Conservation (phyloP, 2,329 filamentous ascomycete species). For the Diaporthe nobilis region DNA sequence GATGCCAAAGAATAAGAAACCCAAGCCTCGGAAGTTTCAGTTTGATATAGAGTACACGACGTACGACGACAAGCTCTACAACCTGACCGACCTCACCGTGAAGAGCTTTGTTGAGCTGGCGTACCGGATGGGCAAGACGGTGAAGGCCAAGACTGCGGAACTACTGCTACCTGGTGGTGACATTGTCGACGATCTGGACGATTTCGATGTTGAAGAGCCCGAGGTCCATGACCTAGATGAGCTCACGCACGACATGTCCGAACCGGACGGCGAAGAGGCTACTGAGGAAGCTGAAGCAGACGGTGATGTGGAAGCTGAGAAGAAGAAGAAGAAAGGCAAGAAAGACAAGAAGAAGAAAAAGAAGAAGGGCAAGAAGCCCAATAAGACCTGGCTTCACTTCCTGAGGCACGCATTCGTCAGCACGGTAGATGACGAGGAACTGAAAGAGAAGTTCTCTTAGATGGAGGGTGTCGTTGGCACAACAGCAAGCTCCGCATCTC, state of each 20-base stretch:
- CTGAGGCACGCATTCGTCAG: conserved; percentile 84
- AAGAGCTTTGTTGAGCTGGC: conserved; percentile 85
- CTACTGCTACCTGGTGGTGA: conserved; percentile 30
- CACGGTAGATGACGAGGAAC: conserved; percentile 75
- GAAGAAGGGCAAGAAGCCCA: conserved; percentile 68
- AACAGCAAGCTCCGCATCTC: neutral
- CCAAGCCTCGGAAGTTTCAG: conserved; percentile 74
- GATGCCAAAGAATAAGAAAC: conserved; percentile 65
- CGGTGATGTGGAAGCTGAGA: conserved; percentile 48
- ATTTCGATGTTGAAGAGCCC: conserved; percentile 38
- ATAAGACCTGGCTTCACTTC: conserved; percentile 84
- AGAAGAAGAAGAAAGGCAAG: conserved; percentile 57
- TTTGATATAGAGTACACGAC: conserved; percentile 93
- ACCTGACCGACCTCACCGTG: conserved; percentile 86
- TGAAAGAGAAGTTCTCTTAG: conserved; percentile 59
- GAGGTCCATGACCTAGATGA: conserved; percentile 37
- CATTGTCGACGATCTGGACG: conserved; percentile 31
- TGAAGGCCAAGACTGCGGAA: conserved; percentile 44
- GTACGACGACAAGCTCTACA: conserved; percentile 80
- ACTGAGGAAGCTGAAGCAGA: conserved; percentile 45
- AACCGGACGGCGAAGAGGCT: conserved; percentile 50
- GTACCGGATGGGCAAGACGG: conserved; percentile 76
- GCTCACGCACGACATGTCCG: conserved; percentile 45
- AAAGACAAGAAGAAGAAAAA: conserved; percentile 62
- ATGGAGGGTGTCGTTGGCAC: neutral